A percentile compares a stretch with the other conserved stretches of the same genome.
phyloP scores from a whole-genome alignment of 1,139 yeast species.

The Candida frijolesensis region DNA sequence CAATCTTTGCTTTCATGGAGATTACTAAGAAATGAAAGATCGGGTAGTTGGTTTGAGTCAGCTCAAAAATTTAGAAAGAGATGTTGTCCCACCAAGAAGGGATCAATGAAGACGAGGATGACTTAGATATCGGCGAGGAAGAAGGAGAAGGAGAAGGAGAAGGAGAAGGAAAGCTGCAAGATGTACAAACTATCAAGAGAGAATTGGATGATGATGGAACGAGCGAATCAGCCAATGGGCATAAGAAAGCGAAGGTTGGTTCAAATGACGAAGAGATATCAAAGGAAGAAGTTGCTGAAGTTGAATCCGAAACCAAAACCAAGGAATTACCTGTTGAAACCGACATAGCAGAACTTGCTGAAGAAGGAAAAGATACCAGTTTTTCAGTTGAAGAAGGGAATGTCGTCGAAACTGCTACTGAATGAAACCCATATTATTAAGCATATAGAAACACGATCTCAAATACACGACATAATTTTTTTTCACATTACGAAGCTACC shows the following conservation, averaged over 20 bases:
- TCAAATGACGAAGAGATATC: not conserved
- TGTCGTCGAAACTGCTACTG: not conserved
- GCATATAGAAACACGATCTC: not conserved
- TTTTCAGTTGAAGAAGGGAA: not conserved
- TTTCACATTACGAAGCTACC: not conserved
- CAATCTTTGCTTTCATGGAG: conserved; percentile 36
- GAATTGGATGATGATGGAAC: conserved; percentile 3
- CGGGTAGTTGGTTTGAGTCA: conserved; percentile 23
- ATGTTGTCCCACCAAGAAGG: conserved; percentile 6
- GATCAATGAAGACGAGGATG: conserved; percentile 13
- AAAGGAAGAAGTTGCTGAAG: not conserved
- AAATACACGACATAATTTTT: not conserved
- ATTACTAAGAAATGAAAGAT: conserved; percentile 25
- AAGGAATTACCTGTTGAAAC: not conserved
- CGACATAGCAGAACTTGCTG: too few species aligned
- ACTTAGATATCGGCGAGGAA: conserved; percentile 6
- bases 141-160: conserved; percentile 11
- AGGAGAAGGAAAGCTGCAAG: conserved; percentile 5
- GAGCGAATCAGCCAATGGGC: not conserved
- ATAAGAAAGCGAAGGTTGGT: conserved; percentile 10
- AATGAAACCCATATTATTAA: not conserved
- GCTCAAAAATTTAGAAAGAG: conserved; percentile 13
- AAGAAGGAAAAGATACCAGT: too few species aligned
- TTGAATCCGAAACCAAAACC: not conserved
- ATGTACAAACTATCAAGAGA: conserved; percentile 7